Evolutionary conservation across 1,284 basidiomycete genomes (phyloP).

Genomic region (Xerocomus nothofagi): DNA sequence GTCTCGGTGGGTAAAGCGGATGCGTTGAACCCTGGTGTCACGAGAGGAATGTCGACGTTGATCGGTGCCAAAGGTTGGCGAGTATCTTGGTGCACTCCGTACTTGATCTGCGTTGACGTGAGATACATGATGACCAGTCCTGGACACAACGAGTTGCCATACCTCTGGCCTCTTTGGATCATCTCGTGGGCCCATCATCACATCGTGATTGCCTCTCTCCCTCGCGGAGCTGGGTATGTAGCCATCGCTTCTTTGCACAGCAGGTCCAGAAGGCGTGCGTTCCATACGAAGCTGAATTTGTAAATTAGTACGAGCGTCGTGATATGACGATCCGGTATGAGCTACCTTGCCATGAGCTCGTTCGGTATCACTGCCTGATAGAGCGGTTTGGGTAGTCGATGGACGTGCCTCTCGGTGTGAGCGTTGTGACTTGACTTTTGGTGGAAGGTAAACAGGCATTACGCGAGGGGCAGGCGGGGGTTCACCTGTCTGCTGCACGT

Average conservation of each 20-base stretch:
- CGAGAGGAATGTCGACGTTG: slow-evolving; percentile 35
- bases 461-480: slow-evolving; percentile 39
- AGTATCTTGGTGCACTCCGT: slow-evolving; percentile 22
- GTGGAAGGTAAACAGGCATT: slow-evolving; percentile 39
- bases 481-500: slow-evolving; percentile 31
- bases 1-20: slow-evolving; percentile 30
- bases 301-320: slow-evolving; percentile 21
- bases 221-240: slow-evolving; percentile 25
- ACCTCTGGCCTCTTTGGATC: slow-evolving; percentile 33
- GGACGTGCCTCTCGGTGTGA: slow-evolving; percentile 32
- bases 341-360: slow-evolving; percentile 29
- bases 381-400: slow-evolving; percentile 30
- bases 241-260: slow-evolving; percentile 34
- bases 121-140: slow-evolving; percentile 1
- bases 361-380: slow-evolving; percentile 37
- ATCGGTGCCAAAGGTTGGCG: slow-evolving; percentile 31
- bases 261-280: slow-evolving; percentile 33
- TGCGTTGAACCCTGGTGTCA: slow-evolving; percentile 29
- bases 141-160: background rate
- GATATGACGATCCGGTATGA: slow-evolving; percentile 14
- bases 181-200: slow-evolving; percentile 23
- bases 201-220: slow-evolving; percentile 33
- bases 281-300: slow-evolving; percentile 34
- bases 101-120: slow-evolving; percentile 21
- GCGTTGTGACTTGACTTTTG: slow-evolving; percentile 36